A percentile compares a stretch with the other conserved stretches of the same genome.
phyloP scores from a whole-genome alignment of 306 rosid genomes.

The Arachis hypogaea region DNA sequence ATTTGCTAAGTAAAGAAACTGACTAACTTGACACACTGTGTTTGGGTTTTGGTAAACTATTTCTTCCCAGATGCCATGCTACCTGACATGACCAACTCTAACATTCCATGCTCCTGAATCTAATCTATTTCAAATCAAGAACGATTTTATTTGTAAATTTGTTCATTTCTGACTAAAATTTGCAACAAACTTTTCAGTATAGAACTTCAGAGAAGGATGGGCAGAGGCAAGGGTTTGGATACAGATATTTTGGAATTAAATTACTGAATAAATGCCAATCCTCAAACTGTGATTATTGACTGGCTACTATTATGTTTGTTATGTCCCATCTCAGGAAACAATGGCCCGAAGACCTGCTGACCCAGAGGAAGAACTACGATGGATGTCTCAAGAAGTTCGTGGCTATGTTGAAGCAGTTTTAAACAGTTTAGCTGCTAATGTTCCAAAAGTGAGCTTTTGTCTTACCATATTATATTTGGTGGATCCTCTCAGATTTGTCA shows the following conservation, averaged over 20 bases:
- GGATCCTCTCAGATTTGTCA: background rate
- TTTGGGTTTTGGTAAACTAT: background rate
- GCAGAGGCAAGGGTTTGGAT: background rate
- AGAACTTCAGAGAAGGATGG: background rate
- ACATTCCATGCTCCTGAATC: background rate
- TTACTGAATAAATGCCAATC: conserved; percentile 1
- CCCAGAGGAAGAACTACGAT: conserved; percentile 96
- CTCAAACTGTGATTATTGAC: conserved; percentile 11
- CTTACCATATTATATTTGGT: conserved; percentile 9
- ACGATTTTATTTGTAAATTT: background rate
- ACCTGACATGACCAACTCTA: background rate
- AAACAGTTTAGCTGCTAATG: conserved; percentile 98
- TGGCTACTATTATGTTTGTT: background rate
- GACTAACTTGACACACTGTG: background rate
- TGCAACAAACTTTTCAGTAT: background rate
- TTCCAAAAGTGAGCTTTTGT: conserved; percentile 71
- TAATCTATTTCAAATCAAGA: background rate
- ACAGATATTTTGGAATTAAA: background rate
- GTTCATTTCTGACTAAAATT: background rate
- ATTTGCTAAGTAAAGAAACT: too few relatives aligned
- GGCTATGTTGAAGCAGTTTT: conserved; percentile 98
- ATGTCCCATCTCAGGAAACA: conserved; percentile 62
- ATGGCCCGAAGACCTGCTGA: conserved; percentile 96
- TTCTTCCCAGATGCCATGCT: background rate
- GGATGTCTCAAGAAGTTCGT: conserved; percentile 99